Evolutionary conservation across 495 filamentous ascomycete genomes (phyloP).

Genomic region (Xylaria grammica): DNA sequence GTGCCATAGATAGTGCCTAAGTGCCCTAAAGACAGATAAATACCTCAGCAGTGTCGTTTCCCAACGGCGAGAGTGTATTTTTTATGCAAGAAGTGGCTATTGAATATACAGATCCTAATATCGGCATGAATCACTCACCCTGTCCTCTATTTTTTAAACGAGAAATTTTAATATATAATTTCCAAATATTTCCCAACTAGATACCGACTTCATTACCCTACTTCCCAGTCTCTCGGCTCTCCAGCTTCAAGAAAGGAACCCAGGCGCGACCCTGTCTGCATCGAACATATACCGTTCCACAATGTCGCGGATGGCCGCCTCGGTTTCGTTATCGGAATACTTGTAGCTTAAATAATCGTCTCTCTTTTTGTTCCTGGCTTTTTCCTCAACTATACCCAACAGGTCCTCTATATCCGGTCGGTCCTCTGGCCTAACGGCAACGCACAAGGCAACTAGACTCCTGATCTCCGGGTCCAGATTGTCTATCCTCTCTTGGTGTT

Average conservation of each 20-base stretch:
- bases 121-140: too few species aligned
- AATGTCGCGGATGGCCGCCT: constrained; percentile 13
- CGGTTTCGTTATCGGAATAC: constrained; percentile 25
- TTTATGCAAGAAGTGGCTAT: too few species aligned
- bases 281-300: neutral
- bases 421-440: constrained; percentile 10
- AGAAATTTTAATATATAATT: too few species aligned
- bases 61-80: too few species aligned
- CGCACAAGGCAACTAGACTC: constrained; percentile 22
- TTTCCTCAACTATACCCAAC: constrained; percentile 21
- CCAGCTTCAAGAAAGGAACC: too few species aligned
- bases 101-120: too few species aligned
- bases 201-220: neutral
- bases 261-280: neutral
- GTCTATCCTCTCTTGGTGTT: constrained; percentile 17
- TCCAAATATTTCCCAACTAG: too few species aligned
- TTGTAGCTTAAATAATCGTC: constrained; percentile 16
- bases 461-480: constrained; percentile 29
- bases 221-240: too few species aligned
- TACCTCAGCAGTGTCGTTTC: too few species aligned
- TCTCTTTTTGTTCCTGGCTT: constrained; percentile 15
- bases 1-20: too few species aligned
- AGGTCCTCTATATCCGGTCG: constrained; percentile 27
- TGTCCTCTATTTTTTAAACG: too few species aligned
- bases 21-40: too few species aligned